These are phyloP conservation scores for Achaetomiella virescens DNA, from an alignment of 495 filamentous ascomycete species.

Conservation along the genomic window DNA sequence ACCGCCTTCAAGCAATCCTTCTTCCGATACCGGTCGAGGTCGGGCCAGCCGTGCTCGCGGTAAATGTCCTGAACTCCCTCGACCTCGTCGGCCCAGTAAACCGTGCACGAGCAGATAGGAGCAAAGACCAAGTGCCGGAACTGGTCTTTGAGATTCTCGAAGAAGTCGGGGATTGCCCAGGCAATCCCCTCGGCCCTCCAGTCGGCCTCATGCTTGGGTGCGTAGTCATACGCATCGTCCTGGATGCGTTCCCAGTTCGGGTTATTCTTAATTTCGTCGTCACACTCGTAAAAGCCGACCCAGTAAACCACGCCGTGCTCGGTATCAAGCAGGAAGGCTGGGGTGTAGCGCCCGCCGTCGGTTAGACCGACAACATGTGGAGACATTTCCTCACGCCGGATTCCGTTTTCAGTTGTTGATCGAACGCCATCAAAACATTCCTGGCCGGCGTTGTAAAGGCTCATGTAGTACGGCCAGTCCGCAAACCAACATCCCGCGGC, in stretches of 20 bases:
- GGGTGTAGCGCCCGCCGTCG: conserved; percentile 2
- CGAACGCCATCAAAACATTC: neutral
- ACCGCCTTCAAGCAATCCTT: conserved; percentile 14
- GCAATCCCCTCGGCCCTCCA: conserved; percentile 7
- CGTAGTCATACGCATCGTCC: neutral
- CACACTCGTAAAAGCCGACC: conserved; percentile 14
- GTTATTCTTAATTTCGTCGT: neutral
- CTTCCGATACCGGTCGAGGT: conserved; percentile 19
- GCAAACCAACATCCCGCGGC: neutral
- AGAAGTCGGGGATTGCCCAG: conserved; percentile 20
- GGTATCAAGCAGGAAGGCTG: conserved; percentile 21
- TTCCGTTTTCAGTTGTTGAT: neutral
- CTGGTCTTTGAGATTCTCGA: conserved; percentile 17
- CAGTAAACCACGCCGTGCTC: conserved; percentile 20
- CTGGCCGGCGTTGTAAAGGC: neutral
- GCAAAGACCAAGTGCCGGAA: conserved; percentile 12
- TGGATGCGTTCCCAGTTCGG: neutral
- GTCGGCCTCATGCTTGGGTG: conserved; percentile 1
- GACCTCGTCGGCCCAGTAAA: conserved; percentile 2
- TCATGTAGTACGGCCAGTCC: neutral
- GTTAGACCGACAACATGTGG: conserved; percentile 19
- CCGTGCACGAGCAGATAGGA: conserved; percentile 9
- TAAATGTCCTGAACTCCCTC: conserved; percentile 15
- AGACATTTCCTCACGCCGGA: neutral
- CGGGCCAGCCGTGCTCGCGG: conserved; percentile 20